Evolutionary conservation across 306 rosid genomes (phyloP), one percentile per base, ranked within the genome.

Genomic region (Vigna reflexopilosa): DNA sequence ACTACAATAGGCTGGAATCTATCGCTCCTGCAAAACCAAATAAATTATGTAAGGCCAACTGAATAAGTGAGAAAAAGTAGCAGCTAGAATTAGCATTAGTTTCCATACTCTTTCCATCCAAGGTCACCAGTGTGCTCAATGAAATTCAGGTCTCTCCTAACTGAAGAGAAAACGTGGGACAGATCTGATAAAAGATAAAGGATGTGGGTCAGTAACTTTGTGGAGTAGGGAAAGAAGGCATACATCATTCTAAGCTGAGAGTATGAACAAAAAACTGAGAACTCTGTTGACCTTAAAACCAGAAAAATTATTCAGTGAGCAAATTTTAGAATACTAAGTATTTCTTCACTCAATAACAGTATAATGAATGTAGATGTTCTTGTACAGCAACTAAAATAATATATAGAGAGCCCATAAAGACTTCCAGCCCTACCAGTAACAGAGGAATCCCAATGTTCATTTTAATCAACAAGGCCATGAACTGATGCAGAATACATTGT

Each of bases 51-150:
- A 80, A 70, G 63, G 67, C 11, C 24, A 76, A 56, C 69, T n/a
- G 73, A 51, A 47, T 36, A 73, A 38, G 38, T 47, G 66, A 56
- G 30, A 78, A 54, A 54, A 13, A 70, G 42, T 45, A 77, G 72
- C 50, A 70, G 57, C 50, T 10, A 75, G 45, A 84, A 44, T 58
- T 36, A 67, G 73, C 11, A 28, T 45, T 67, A 83, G 70, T 72
- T 71, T 82, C 68, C 86, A 88, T 76, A 95, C 98, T 91, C 93
- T 91, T 95, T 95, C 97, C 98, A 95, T 83, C 97, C 96, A 81
- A 93, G 94, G 83, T 95, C 97, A 61, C 98, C 78, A 26, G 98
- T 91, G 84, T 95, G 97, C 75, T 92, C 97, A 67, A 95, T 85
- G 86, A 95, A 92, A 84, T 87, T 95, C 81, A 91, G 88, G 82